These are phyloP conservation scores for Saccharomycopsis synnaedendra DNA, from an alignment of 805 yeast species.

Conservation along the genomic window DNA sequence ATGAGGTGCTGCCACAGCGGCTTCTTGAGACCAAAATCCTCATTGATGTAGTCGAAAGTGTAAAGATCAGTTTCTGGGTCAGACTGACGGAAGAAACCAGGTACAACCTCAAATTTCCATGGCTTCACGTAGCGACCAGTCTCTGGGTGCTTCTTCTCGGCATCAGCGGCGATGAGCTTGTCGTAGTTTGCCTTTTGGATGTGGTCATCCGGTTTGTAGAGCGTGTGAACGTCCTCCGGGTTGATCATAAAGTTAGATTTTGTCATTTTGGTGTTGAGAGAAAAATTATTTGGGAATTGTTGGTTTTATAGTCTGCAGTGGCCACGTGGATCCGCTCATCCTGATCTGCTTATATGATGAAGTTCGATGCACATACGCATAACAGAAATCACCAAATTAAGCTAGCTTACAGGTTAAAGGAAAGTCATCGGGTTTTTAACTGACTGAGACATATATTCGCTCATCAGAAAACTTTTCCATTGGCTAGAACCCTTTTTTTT, in stretches of 20 bases:
- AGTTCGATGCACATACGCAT: too few relatives aligned
- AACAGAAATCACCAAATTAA: too few relatives aligned
- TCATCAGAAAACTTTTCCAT: too few relatives aligned
- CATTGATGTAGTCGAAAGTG: conserved; percentile 30
- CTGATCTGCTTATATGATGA: too few relatives aligned
- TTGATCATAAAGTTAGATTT: background rate
- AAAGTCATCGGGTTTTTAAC: too few relatives aligned
- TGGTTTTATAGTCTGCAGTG: too few relatives aligned
- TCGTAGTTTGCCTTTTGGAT: conserved; percentile 3
- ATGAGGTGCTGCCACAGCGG: conserved; percentile 26
- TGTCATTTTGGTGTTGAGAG: too few relatives aligned
- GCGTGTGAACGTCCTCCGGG: conserved; percentile 11
- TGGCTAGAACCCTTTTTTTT: too few relatives aligned
- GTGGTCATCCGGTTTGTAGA: conserved; percentile 8
- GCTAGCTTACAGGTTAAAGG: too few relatives aligned
- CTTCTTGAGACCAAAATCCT: conserved; percentile 30
- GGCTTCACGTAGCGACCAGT: conserved; percentile 9
- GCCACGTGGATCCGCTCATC: too few relatives aligned
- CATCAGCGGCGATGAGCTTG: background rate
- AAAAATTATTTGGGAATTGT: too few relatives aligned
- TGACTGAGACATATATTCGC: too few relatives aligned
- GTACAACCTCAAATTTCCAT: conserved; percentile 25
- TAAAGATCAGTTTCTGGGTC: conserved; percentile 26
- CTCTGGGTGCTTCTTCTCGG: background rate
- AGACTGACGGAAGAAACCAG: conserved; percentile 34